phyloP scores from a whole-genome alignment of 768 basidiomycete genomes.

The Pulveroboletus sp. region DNA sequence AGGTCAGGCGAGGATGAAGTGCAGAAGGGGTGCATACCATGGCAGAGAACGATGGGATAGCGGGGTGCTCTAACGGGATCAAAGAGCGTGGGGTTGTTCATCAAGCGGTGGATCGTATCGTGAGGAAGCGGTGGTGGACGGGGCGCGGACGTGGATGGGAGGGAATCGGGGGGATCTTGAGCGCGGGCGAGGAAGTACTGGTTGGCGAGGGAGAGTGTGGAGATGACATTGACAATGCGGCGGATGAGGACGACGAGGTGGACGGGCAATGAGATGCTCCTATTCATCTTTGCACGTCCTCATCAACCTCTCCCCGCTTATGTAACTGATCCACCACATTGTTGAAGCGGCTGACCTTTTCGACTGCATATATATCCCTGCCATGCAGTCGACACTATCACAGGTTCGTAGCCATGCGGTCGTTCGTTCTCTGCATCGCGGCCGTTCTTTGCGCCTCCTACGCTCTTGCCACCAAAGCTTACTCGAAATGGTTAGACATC shows the following conservation, averaged over 20 bases:
- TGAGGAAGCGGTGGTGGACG: neutral
- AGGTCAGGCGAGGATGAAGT: neutral
- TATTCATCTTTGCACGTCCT: conserved; percentile 34
- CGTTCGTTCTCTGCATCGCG: neutral
- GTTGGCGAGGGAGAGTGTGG: conserved; percentile 64
- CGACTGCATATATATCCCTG: neutral
- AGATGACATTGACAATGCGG: conserved; percentile 64
- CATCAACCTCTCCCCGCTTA: too few relatives aligned
- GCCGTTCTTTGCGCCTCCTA: neutral
- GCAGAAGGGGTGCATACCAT: conserved; percentile 51
- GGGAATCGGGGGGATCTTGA: neutral
- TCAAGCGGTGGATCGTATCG: conserved; percentile 64
- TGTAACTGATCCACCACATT: too few relatives aligned
- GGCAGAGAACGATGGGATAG: conserved; percentile 91
- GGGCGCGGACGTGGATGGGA: too few relatives aligned
- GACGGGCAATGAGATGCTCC: conserved; percentile 45
- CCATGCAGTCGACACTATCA: neutral
- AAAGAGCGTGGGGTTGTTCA: conserved; percentile 72
- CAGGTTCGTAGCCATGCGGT: conserved; percentile 14
- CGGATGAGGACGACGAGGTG: conserved; percentile 60
- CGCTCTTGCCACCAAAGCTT: conserved; percentile 4
- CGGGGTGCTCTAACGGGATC: conserved; percentile 78
- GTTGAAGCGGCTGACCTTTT: too few relatives aligned
- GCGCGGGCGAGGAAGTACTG: conserved; percentile 35
- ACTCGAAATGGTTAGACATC: conserved; percentile 36